Percentiles rank a stretch among this genome's conserved stretches.
Conservation (phyloP, 345 rosid genomes). For the Hirschfeldia incana region DNA sequence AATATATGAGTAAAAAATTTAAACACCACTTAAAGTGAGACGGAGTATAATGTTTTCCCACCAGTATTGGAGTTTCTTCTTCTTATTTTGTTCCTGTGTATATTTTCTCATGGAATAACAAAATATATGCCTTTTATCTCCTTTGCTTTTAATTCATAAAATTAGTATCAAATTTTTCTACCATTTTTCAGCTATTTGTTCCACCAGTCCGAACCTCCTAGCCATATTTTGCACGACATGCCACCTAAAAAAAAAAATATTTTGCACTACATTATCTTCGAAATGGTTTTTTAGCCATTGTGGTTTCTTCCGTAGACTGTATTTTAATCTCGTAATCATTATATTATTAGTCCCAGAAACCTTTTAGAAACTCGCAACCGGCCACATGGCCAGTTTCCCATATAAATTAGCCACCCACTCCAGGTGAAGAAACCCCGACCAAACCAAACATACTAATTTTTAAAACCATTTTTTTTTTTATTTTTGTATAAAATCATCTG, state of each 20-base stretch:
- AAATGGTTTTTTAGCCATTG: not conserved
- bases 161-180: not conserved
- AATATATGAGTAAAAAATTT: no score
- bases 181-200: not conserved
- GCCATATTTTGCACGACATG: not conserved
- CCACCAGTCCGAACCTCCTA: not conserved
- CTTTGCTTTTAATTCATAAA: not conserved
- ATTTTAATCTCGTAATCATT: not conserved
- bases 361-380: not conserved
- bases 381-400: not conserved
- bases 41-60: not conserved
- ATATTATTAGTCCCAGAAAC: not conserved
- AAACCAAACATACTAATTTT: not conserved
- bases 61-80: not conserved
- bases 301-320: not conserved
- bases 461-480: not conserved
- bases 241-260: not conserved
- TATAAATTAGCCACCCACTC: not conserved
- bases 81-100: not conserved
- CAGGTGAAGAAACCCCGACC: constrained; percentile 12
- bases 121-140: not conserved
- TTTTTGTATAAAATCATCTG: not conserved
- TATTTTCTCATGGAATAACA: not conserved
- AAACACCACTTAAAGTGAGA: no score
- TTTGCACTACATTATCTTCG: not conserved